These are phyloP conservation scores for Sarocladium brachiariae DNA, from an alignment of 2,329 filamentous ascomycete genomes.

Conservation along the genomic window DNA sequence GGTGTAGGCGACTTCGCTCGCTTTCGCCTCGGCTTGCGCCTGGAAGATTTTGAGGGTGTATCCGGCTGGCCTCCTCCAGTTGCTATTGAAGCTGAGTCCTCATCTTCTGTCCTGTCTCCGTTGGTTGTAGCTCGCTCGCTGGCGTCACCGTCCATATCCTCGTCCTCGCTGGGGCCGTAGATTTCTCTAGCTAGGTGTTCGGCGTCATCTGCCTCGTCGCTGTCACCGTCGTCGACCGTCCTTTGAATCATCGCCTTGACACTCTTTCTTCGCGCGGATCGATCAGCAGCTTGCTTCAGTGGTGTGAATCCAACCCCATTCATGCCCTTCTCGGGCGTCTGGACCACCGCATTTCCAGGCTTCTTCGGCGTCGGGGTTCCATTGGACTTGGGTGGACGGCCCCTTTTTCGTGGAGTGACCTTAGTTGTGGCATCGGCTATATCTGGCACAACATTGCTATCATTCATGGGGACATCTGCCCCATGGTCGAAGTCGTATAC, in stretches of 20 bases:
- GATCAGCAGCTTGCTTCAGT: constrained; percentile 59
- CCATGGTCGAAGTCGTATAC: not conserved
- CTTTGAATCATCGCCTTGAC: constrained; percentile 69
- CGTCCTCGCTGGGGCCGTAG: constrained; percentile 49
- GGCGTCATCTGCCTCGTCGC: constrained; percentile 66
- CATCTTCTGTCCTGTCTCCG: constrained; percentile 14
- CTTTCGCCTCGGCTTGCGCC: constrained; percentile 18
- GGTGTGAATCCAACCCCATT: constrained; percentile 45
- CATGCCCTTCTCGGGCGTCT: constrained; percentile 32
- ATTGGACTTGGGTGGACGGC: constrained; percentile 22
- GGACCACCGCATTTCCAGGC: constrained; percentile 23
- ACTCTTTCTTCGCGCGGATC: constrained; percentile 82
- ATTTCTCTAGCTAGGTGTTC: constrained; percentile 65
- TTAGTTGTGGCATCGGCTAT: constrained; percentile 17
- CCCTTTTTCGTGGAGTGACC: constrained; percentile 28
- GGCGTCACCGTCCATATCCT: constrained; percentile 30
- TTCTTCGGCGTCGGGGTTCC: constrained; percentile 31
- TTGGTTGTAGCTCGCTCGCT: constrained; percentile 18
- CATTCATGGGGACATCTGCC: constrained; percentile 5
- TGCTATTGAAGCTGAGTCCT: constrained; percentile 27
- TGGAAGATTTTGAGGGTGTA: constrained; percentile 36
- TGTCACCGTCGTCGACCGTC: constrained; percentile 54
- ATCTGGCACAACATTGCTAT: constrained; percentile 16
- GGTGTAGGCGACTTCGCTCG: constrained; percentile 62
- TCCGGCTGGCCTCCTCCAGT: not conserved